Conservation (phyloP, 148 eudicot species). For the Spergularia bocconei region DNA sequence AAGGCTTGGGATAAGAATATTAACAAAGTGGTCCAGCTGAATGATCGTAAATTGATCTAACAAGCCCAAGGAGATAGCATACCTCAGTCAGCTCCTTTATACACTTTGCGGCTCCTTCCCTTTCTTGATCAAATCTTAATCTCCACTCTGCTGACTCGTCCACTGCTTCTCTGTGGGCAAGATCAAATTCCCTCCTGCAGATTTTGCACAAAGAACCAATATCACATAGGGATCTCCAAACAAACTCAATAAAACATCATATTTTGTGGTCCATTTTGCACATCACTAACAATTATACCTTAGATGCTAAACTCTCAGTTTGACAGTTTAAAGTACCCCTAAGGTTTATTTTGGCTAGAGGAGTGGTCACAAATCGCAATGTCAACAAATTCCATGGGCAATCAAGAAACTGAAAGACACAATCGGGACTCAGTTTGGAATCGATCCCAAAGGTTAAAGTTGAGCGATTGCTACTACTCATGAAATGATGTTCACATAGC, state of each 20-base stretch:
- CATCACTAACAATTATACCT: no score
- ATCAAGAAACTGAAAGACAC: no score
- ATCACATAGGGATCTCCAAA: neutral
- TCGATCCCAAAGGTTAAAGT: no score
- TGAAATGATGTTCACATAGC: no score
- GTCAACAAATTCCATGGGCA: no score
- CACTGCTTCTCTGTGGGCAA: conserved; percentile 86
- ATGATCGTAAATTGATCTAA: neutral
- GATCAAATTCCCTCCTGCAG: conserved; percentile 80
- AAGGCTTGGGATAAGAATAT: no score
- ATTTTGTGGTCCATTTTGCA: no score
- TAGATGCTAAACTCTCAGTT: neutral
- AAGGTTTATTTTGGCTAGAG: no score
- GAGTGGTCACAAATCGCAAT: no score
- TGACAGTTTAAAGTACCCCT: neutral
- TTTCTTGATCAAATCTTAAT: conserved; percentile 68
- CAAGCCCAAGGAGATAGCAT: conserved; percentile 14
- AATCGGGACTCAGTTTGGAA: no score
- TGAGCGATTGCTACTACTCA: no score
- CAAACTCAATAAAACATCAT: neutral
- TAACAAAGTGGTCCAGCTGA: neutral
- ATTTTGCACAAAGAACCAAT: conserved; percentile 11
- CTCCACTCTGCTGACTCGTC: conserved; percentile 99
- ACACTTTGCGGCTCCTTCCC: conserved; percentile 48
- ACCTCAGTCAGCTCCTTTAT: conserved; percentile 52